Evolutionary conservation across 2,329 filamentous ascomycete genomes (phyloP), one percentile per base, ranked within the genome.

Genomic region (Fusarium sp.): DNA sequence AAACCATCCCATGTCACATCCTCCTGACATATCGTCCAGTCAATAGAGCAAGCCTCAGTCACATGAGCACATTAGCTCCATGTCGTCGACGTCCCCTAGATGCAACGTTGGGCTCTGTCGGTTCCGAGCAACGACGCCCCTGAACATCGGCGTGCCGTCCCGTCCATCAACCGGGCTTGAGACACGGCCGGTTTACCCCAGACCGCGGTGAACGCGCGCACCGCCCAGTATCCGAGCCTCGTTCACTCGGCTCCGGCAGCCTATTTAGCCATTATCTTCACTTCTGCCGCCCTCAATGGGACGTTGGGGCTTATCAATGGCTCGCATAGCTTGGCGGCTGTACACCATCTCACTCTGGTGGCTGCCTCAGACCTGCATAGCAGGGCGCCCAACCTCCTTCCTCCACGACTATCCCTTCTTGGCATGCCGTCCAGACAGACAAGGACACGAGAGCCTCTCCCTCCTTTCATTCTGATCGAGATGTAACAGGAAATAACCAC

Each of bases 291-390:
- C 59, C 62, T 43, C 20, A 56, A 37, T 6, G 5, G 25, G 35
- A 45, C 52, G 45, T 45, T 35, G 23, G 16, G 57, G 48, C 41
- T 48, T 63, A 52, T 41, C 57, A 73, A 73, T 74, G 73, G 76
- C 66, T 71, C 71, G 68, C 76, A 73, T 76, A 73, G 68, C 37
- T 54, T 27, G 27, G 64, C 56, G 62, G 18, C 25, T 45, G 60
- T 45, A 50, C 57, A 64, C 54, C 45, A 52, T 66, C 67, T 70
- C 60, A n/a, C 54, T 52, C 48, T 23, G n/a, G 65, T 72, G 61
- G 71, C 67, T 73, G 70, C 64, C 67, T 77, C 56, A 66, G 43
- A 72, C 67, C 54, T 72, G 76, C 76, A 77, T 64, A 54, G 25
- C 27, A 27, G 56, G 30, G 43, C 61, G 37, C 68, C 72, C 70